These are phyloP conservation scores for Pisolithus thermaeus DNA, from an alignment of 1,284 basidiomycete genomes.

Conservation along the genomic window DNA sequence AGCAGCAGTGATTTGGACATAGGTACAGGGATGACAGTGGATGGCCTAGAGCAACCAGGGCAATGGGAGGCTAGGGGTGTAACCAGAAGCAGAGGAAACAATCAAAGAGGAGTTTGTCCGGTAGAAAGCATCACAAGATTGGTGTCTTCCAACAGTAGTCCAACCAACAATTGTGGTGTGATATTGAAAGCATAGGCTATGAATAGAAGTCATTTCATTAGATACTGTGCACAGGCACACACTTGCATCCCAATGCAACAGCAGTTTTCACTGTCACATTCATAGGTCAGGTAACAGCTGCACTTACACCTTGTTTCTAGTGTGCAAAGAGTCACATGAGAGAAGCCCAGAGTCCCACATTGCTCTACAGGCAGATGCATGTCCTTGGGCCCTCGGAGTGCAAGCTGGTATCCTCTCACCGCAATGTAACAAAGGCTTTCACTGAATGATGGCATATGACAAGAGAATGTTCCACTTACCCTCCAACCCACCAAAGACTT, in stretches of 20 bases:
- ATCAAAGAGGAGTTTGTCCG: conserved; percentile 64
- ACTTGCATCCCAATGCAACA: neutral
- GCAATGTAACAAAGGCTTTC: neutral
- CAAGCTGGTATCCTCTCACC: conserved; percentile 47
- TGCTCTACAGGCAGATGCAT: conserved; percentile 58
- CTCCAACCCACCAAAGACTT: conserved; percentile 73
- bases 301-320: conserved; percentile 74
- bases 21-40: conserved; percentile 55
- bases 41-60: conserved; percentile 55
- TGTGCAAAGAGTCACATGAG: conserved; percentile 81
- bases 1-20: conserved; percentile 40
- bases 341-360: conserved; percentile 70
- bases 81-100: conserved; percentile 67
- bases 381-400: conserved; percentile 76
- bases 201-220: conserved; percentile 4
- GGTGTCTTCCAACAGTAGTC: conserved; percentile 64
- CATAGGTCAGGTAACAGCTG: no score
- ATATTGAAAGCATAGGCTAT: conserved; percentile 72
- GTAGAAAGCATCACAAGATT: conserved; percentile 83
- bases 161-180: conserved; percentile 77
- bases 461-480: conserved; percentile 37
- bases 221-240: no score
- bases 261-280: no score
- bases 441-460: neutral
- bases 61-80: conserved; percentile 74